Percentiles rank a stretch among this genome's conserved stretches.
Evolutionary conservation across 352 stramenopile genomes (phyloP).

Genomic region (Globisporangium heterothallicum): DNA sequence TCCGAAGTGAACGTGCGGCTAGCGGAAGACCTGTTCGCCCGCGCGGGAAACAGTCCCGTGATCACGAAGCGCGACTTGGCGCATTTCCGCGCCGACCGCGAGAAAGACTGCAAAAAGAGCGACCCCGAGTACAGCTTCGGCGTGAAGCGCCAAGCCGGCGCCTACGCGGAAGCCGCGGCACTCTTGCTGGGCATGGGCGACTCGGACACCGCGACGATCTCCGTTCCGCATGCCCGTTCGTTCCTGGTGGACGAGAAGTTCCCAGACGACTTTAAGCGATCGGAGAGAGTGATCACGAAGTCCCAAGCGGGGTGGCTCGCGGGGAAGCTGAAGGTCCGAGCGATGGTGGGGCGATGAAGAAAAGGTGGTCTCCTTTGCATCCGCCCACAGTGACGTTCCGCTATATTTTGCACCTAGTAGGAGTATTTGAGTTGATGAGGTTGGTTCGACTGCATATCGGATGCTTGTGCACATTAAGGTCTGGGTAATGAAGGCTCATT

Average conservation of each 20-base stretch:
- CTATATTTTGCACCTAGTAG: too few relatives aligned
- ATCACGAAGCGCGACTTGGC: conserved; percentile 33
- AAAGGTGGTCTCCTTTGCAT: too few relatives aligned
- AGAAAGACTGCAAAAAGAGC: conserved; percentile 25
- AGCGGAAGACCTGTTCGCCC: conserved; percentile 25
- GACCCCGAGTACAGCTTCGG: conserved; percentile 40
- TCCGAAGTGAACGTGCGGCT: conserved; percentile 36
- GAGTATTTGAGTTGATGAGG: too few relatives aligned
- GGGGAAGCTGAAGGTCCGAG: conserved; percentile 22
- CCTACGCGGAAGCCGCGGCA: conserved; percentile 44
- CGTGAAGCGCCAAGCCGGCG: conserved; percentile 22
- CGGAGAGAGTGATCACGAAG: conserved; percentile 27
- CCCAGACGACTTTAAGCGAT: conserved; percentile 32
- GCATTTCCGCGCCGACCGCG: conserved; percentile 37
- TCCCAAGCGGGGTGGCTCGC: conserved; percentile 10
- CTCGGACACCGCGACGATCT: conserved; percentile 24
- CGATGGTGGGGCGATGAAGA: too few relatives aligned
- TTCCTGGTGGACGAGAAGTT: conserved; percentile 48
- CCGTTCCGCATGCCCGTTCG: conserved; percentile 26
- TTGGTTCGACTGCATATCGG: too few relatives aligned
- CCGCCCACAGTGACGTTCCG: too few relatives aligned
- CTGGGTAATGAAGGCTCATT: too few relatives aligned
- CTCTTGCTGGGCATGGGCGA: conserved; percentile 45
- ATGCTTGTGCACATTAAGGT: too few relatives aligned
- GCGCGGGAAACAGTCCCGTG: conserved; percentile 1